Evolutionary conservation across 1,284 basidiomycete species (phyloP), one percentile per base, ranked within the genome.

Genomic region (Wallemia hederae): DNA sequence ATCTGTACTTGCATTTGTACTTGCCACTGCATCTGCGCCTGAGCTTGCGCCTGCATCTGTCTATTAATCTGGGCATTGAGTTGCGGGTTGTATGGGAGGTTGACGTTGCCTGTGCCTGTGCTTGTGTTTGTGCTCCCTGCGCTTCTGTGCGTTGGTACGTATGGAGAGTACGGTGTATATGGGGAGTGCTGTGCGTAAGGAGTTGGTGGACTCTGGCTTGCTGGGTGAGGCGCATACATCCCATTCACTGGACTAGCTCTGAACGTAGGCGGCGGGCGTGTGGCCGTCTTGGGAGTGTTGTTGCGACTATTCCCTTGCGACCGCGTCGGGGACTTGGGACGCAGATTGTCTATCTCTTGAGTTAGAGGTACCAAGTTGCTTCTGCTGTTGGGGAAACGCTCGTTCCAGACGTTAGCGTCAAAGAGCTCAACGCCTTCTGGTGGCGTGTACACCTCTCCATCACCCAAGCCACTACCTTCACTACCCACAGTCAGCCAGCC

Each of bases 401-500:
- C 34, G 22, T 66, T 64, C 64, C 64, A 70, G 24, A 61, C 60
- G 3, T 62, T 63, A 57, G 61, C 59, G 33, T 69, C 66, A 59
- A 65, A 68, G 57, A 73, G 71, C 7, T 76, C 71, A 22, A 70
- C 69, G 27, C 72, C 66, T 15, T 65, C 66, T 69, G 70, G 62
- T 67, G 68, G 62, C 60, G 66, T 60, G 65, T 66, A 58, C 2
- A 33, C 59, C 2, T 60, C 60, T 19, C 61, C 60, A 19, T 55
- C 27, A 1, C 59, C 60, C 19, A 60, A 61, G 27, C 63, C 27
- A 62, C 65, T 64, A 66, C 65, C 27, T 68, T 71, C 29, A 64
- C 65, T 29, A 71, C 88, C 78, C 1, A 84, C 80, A 5, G 89
- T 89, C 7, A 98, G 82, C 92, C 92, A 99, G 1, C 94, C 92